Evolutionary conservation across 2,329 filamentous ascomycete genomes (phyloP), one percentile per base, ranked within the genome.

Genomic region (Myriosclerotinia duriaeana): DNA sequence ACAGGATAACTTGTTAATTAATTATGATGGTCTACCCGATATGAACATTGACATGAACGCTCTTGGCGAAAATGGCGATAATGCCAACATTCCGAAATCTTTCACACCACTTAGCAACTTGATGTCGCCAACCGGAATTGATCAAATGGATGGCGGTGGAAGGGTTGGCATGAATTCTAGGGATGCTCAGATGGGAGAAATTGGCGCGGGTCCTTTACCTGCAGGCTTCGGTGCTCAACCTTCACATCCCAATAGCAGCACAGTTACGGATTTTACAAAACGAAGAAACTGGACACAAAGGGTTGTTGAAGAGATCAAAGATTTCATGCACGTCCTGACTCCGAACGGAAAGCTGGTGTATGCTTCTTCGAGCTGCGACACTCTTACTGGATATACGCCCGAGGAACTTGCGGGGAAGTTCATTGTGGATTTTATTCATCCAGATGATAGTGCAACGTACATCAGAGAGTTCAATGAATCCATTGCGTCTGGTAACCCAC

Each of bases 401-500:
- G 82, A 87, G 5, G 89, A 93, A 71, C 81, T 97, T 44, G 80
- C 89, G 67, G 90, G 92, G 69, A 85, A 84, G 70, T 90, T 93
- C 74, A 85, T 98, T 64, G 87, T 87, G 61, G 91, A 97, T 60
- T 88, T 91, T 71, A 89, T 97, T 67, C 94, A 98, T 77, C 85
- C 89, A 6, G 93, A 96, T 77, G 93, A 97, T 78, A 87, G 88
- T 70, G 86, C 87, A 65, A 87, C 94, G 69, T 96, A 96, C 75
- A 86, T 92, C 65, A 86, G 91, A 64, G 93, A 97, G 77, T 89
- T 97, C 81, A 93, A 95, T 77, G 92, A 96, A 77, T 91, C 89
- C 20, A 94, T 97, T 70, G 88, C 91, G 2, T 90, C 87, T 9
- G 91, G 90, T n/a, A 89, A 90, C 71, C 82, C 87, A 5, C 79